phyloP scores from a whole-genome alignment of 2,329 filamentous ascomycete species.

The Podosphaera xanthii region DNA sequence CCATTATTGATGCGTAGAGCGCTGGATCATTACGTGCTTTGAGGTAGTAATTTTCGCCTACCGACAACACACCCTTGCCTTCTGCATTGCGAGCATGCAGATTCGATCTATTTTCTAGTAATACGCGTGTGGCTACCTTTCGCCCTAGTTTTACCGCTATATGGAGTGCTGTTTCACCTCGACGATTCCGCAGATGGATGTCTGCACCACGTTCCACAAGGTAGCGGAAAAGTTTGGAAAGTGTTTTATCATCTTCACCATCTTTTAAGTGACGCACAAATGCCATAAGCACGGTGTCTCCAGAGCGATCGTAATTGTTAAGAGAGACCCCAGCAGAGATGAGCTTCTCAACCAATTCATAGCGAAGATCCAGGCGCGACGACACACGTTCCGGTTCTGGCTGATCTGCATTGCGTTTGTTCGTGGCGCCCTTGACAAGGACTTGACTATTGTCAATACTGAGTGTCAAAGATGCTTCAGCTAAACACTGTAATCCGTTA shows the following conservation, averaged over 20 bases:
- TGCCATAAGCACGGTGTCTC: conserved; percentile 6
- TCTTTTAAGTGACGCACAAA: conserved; percentile 5
- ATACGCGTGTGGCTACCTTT: conserved; percentile 5
- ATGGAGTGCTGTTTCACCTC: conserved; percentile 7
- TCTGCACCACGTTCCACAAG: conserved; percentile 6
- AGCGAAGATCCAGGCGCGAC: conserved; percentile 2
- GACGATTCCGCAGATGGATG: conserved; percentile 5
- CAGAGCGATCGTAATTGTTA: conserved; percentile 5
- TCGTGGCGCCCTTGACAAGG: not conserved
- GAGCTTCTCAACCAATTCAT: conserved; percentile 3
- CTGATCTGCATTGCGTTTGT: conserved; percentile 1
- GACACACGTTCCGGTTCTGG: conserved; percentile 1
- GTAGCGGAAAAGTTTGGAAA: conserved; percentile 2
- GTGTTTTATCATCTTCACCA: conserved; percentile 6
- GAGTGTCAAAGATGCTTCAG: conserved; percentile 3
- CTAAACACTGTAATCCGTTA: conserved; percentile 7
- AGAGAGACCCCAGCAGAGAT: conserved; percentile 3
- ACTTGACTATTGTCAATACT: conserved; percentile 2
- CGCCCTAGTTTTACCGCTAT: conserved; percentile 7
- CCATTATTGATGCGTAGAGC: conserved; percentile 7
- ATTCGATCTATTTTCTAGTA: conserved; percentile 5
- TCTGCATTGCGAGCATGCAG: conserved; percentile 5
- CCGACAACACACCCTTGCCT: conserved; percentile 4
- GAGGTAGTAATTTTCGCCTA: conserved; percentile 5
- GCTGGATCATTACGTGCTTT: conserved; percentile 4